A percentile compares a stretch with the other conserved stretches of the same genome.
These are phyloP conservation scores for Fusarium sp. DNA, from an alignment of 2,329 filamentous ascomycete genomes.

Conservation along the genomic window DNA sequence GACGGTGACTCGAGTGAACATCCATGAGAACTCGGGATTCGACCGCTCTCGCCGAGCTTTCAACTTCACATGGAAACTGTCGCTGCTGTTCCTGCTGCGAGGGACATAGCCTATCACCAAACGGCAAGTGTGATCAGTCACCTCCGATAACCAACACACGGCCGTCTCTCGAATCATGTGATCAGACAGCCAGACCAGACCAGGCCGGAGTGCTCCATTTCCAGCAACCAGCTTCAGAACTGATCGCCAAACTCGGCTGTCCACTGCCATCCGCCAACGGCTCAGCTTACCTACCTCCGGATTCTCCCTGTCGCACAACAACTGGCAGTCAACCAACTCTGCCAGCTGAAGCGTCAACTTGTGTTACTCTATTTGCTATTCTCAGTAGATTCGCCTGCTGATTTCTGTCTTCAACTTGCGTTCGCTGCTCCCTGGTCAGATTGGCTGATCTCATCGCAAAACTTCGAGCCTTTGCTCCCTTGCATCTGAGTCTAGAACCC, in stretches of 20 bases:
- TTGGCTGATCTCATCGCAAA: constrained; percentile 15
- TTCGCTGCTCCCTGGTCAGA: constrained; percentile 22
- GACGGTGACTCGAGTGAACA: constrained; percentile 24
- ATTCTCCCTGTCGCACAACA: constrained; percentile 36
- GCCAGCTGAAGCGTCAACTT: constrained; percentile 14
- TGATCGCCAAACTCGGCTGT: constrained; percentile 31
- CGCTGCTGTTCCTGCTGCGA: constrained; percentile 9
- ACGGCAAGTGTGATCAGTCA: constrained; percentile 35
- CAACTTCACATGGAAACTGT: constrained; percentile 18
- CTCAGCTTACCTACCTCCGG: constrained; percentile 1
- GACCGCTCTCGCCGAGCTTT: constrained; percentile 9
- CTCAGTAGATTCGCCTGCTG: constrained; percentile 8
- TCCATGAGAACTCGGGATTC: constrained; percentile 13
- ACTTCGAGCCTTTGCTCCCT: constrained; percentile 21
- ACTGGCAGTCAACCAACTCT: constrained; percentile 7
- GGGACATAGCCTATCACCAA: constrained; percentile 1
- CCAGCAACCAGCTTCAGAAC: constrained; percentile 16
- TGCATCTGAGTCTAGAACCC: constrained; percentile 32
- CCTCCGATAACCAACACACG: constrained; percentile 24
- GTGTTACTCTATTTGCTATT: constrained; percentile 15
- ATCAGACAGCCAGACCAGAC: constrained; percentile 18
- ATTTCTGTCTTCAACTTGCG: constrained; percentile 18
- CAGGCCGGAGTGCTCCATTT: constrained; percentile 28
- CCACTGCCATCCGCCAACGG: constrained; percentile 25
- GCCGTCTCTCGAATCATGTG: constrained; percentile 40